Evolutionary conservation across 257 asterid species (phyloP).

Genomic region (Forsythia viridissima): DNA sequence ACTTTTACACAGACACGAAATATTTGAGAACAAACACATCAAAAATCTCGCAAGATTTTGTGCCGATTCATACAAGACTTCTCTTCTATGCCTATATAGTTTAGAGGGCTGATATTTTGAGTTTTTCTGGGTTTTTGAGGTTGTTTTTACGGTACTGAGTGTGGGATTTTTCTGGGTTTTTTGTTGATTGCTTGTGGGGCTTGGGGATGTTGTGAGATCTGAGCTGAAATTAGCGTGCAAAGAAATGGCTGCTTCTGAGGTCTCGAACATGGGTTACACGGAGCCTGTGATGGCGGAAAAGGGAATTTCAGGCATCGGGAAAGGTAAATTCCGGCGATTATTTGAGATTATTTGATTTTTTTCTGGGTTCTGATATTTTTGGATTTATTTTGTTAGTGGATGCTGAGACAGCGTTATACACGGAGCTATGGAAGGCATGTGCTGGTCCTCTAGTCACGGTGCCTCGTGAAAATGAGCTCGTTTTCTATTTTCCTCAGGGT

Average conservation of each 20-base stretch:
- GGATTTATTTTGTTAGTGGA: constrained; percentile 41
- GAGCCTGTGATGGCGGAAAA: constrained; percentile 37
- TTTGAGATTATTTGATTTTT: background rate
- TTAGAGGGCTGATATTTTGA: constrained; percentile 10
- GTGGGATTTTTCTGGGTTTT: constrained; percentile 3
- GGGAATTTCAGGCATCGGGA: constrained; percentile 46
- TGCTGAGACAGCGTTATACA: constrained; percentile 76
- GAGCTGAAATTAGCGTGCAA: constrained; percentile 28
- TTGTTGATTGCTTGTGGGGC: constrained; percentile 3
- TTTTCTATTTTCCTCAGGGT: constrained; percentile 94
- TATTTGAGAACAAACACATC: background rate
- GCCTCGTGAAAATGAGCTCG: constrained; percentile 79
- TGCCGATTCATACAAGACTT: background rate
- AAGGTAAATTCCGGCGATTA: constrained; percentile 31
- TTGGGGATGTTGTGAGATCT: constrained; percentile 77
- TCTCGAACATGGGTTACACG: constrained; percentile 59
- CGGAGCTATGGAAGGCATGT: constrained; percentile 94
- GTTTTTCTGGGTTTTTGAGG: constrained; percentile 20
- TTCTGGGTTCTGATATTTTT: background rate
- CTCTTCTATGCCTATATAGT: background rate
- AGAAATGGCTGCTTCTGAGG: constrained; percentile 64
- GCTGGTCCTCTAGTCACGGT: constrained; percentile 97
- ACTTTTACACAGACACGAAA: constrained; percentile 10
- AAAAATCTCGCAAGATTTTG: constrained; percentile 20
- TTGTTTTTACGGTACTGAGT: background rate